Evolutionary conservation across 176 grass and related monocot genomes (phyloP), one percentile per base, ranked within the genome.

Genomic region (Themeda triandra): DNA sequence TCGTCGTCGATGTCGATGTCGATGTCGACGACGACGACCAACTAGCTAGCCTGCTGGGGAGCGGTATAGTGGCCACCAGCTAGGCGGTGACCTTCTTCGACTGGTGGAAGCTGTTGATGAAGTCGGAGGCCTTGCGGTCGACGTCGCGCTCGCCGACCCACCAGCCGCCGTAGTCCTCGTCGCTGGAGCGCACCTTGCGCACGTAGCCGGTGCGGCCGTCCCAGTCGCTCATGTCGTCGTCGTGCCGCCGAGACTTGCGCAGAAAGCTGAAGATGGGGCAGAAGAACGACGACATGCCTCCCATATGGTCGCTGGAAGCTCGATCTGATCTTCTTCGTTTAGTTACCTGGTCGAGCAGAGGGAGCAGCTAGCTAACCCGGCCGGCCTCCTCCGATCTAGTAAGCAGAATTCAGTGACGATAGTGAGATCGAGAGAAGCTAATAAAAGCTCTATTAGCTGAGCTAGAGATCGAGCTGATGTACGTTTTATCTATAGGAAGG

Each of bases 141-240:
- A 95, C 93, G 83, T 92, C 82, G 44, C 87, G 90, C 66, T 92
- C 93, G 35, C 93, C 90, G 48, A 95, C 79, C 85, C 88, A 95
- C 78, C 88, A 90, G 4, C 90, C 90, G 80, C 90, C 90, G 83
- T 77, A 58, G 82, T 95, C 93, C 64, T 95, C 90, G 69, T 95
- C 90, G 86, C 93, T 95, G 10, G 85, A 89, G 5, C 90, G 49
- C 73, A 92, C 81, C 90, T 95, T 95, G 60, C 85, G 82, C 58
- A 77, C 85, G 76, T 76, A 76, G 78, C 66, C 82, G 17, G 72
- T 25, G 30, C 70, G 28, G 9, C 79, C 62, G 74, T 86, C 89
- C 84, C 89, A 87, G 68, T 87, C 89, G 80, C 80, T 85, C 90
- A 73, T 83, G 69, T 39, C 8, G 24, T 94, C 89, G 36, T 92